A percentile compares a stretch with the other conserved stretches of the same genome.
phyloP scores from a whole-genome alignment of 352 stramenopile species.

The Globisporangium nagaii region DNA sequence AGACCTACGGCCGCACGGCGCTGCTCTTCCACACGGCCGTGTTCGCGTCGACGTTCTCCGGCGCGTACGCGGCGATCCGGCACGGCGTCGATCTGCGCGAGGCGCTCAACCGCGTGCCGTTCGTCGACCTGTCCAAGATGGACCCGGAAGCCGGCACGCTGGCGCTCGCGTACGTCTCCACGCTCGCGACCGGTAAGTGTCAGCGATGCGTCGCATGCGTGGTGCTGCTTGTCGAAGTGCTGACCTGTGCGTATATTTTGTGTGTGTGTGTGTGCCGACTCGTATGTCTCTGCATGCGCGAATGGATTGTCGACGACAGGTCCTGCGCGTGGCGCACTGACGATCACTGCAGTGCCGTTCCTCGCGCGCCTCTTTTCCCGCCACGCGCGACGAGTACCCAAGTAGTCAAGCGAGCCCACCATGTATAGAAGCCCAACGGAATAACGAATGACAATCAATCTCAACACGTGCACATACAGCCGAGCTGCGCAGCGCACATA shows the following conservation, averaged over 20 bases:
- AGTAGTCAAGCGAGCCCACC: slow-evolving; percentile 13
- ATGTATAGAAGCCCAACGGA: not conserved
- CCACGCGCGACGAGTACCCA: slow-evolving; percentile 12
- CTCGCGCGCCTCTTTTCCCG: slow-evolving; percentile 62
- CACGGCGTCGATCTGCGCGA: slow-evolving; percentile 60
- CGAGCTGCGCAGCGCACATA: too few species aligned
- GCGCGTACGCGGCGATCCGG: slow-evolving; percentile 64
- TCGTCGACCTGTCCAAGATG: slow-evolving; percentile 64
- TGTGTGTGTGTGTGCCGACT: not conserved
- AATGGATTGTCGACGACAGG: slow-evolving; percentile 18
- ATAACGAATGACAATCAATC: too few species aligned
- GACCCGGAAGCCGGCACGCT: slow-evolving; percentile 66
- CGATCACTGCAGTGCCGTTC: slow-evolving; percentile 65
- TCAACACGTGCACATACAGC: too few species aligned
- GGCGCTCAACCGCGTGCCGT: slow-evolving; percentile 50
- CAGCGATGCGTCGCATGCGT: not conserved
- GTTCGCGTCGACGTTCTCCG: slow-evolving; percentile 94
- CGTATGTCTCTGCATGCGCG: not conserved
- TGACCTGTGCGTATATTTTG: not conserved
- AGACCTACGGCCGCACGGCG: slow-evolving; percentile 93
- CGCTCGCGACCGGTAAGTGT: slow-evolving; percentile 64
- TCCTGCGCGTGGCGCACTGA: slow-evolving; percentile 60
- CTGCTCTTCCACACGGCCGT: slow-evolving; percentile 91
- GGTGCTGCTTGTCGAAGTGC: too few species aligned
- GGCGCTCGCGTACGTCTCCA: slow-evolving; percentile 90